These are phyloP conservation scores for Penicillium macrosclerotiorum DNA, from an alignment of 495 filamentous ascomycete species.

Conservation along the genomic window DNA sequence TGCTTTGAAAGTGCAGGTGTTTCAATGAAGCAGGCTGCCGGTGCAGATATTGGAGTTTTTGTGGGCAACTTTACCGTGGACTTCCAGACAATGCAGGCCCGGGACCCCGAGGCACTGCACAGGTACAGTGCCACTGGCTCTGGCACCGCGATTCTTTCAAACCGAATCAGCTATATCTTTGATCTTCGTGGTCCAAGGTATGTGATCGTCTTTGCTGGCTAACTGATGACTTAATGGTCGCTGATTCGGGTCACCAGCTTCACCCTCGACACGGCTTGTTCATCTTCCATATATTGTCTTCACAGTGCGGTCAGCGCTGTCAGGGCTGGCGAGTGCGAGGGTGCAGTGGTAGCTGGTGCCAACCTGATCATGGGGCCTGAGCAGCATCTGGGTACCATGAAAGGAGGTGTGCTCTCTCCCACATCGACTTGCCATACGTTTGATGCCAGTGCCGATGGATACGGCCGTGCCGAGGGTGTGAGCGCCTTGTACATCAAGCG, in stretches of 20 bases:
- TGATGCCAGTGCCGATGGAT: constrained; percentile 32
- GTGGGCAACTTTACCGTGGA: constrained; percentile 38
- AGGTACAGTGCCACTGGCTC: constrained; percentile 38
- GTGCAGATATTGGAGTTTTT: constrained; percentile 5
- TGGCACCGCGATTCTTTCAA: constrained; percentile 36
- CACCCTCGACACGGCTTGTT: constrained; percentile 52
- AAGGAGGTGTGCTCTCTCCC: constrained; percentile 9
- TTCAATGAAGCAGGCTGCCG: neutral
- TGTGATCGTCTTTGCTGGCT: too few species aligned
- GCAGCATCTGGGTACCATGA: neutral
- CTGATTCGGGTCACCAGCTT: too few species aligned
- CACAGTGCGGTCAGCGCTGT: constrained; percentile 44
- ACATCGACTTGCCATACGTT: constrained; percentile 21
- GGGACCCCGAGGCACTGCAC: constrained; percentile 38
- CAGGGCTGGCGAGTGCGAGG: constrained; percentile 22
- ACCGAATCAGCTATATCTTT: constrained; percentile 50
- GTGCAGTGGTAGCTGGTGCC: neutral
- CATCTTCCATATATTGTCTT: constrained; percentile 42
- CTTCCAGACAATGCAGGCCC: constrained; percentile 22
- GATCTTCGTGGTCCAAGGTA: constrained; percentile 49
- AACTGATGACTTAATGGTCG: too few species aligned
- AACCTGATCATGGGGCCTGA: neutral
- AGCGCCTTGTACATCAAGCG: constrained; percentile 28
- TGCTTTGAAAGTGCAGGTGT: constrained; percentile 41
- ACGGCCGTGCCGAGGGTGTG: constrained; percentile 37